Evolutionary conservation across 805 yeast species (phyloP), one percentile per base, ranked within the genome.

Genomic region (Komagataella mondaviorum): DNA sequence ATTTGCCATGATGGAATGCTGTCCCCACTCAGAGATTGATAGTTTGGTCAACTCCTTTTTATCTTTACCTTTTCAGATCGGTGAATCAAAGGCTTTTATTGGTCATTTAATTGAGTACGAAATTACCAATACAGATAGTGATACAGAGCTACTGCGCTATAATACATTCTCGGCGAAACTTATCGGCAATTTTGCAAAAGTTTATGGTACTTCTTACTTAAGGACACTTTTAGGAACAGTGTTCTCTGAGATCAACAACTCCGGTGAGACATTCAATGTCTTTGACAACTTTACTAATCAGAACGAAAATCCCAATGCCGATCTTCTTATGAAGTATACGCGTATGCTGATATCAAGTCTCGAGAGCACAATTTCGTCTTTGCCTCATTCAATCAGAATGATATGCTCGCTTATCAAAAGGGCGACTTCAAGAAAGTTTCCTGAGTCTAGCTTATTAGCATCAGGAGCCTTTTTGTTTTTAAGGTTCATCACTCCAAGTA

Each of bases 401-500:
- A 80, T 90, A 44, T 83, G 96, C 56, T 71, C 80, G 55, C 75
- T 83, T 47, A 81, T 88, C 54, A 72, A 75, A 65, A 62, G 68
- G 45, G 70, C 82, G 51, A 80, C 87, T 51, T 67, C 73, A 24
- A 65, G 67, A n/a, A 79, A 78, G 56, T 84, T 84, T 57, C 86
- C 85, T 0, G 81, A 77, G 45, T 84, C 83, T 45, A 75, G 83
- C 47, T 71, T 76, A 44, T 71, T 81, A 45, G 88, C 95, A 1
- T 84, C 88, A 23, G 96, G 96, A 0, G 89, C 96, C 0, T 91
- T 86, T 62, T 71, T 91, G 51, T 90, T 91, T 60, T 70, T 91
- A 57, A 69, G 96, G 52, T 80, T 84, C 55, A 74, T 85, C 54
- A 85, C 95, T 62, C 97, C 98, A 10, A 95, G 96, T 0, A 81